Evolutionary conservation across 306 rosid species (phyloP).

Genomic region (Hippophae rhamnoides): DNA sequence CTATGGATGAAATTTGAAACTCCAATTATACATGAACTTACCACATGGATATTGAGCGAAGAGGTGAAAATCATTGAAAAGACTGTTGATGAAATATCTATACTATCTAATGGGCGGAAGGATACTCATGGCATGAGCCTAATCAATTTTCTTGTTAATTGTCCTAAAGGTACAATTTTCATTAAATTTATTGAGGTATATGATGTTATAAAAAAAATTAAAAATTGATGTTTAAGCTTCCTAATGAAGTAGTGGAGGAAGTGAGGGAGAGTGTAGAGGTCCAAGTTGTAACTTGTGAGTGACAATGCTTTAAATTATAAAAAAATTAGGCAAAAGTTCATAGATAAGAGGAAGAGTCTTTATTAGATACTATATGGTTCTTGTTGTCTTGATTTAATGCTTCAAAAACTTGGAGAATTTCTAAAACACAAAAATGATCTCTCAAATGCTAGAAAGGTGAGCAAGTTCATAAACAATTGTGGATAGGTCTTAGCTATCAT

Average conservation of each 20-base stretch:
- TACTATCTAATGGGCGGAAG: not conserved
- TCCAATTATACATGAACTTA: not conserved
- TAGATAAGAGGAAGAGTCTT: not conserved
- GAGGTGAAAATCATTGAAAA: not conserved
- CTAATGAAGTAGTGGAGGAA: not conserved
- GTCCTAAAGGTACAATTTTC: not conserved
- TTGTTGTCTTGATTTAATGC: no score
- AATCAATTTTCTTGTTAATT: not conserved
- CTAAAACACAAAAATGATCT: not conserved
- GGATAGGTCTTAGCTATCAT: no score
- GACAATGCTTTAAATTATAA: not conserved
- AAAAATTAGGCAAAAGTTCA: not conserved
- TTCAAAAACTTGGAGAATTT: no score
- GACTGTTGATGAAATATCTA: not conserved
- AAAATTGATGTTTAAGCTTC: not conserved
- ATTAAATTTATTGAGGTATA: not conserved
- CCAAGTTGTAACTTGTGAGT: not conserved
- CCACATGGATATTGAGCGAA: not conserved
- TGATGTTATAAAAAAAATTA: not conserved
- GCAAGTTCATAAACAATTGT: not conserved
- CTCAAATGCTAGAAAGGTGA: not conserved
- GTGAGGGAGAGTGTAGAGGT: not conserved
- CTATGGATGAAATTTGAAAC: not conserved
- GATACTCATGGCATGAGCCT: no score
- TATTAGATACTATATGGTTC: not conserved